phyloP scores from a whole-genome alignment of 768 basidiomycete species.

The Lactarius deliciosus region DNA sequence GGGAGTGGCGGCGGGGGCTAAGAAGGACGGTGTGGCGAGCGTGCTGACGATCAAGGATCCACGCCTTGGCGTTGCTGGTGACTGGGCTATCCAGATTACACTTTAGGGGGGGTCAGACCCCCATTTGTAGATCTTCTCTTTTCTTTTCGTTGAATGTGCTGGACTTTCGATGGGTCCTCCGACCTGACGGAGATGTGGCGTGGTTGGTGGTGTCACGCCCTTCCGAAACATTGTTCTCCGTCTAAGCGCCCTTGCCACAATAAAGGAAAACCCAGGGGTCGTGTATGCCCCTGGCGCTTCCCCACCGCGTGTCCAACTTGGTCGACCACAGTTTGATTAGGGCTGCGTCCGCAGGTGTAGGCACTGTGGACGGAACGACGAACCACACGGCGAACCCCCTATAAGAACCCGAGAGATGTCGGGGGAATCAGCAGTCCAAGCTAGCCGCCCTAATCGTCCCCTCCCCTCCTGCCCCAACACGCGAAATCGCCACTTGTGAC shows the following conservation, averaged over 20 bases:
- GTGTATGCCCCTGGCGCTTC: conserved; percentile 1
- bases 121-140: not conserved
- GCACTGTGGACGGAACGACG: conserved; percentile 18
- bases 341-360: conserved; percentile 22
- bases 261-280: conserved; percentile 12
- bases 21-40: conserved; percentile 65
- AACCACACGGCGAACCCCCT: conserved; percentile 18
- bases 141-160: not conserved
- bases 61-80: conserved; percentile 50
- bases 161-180: not conserved
- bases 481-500: not conserved
- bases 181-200: conserved; percentile 6
- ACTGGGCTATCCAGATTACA: conserved; percentile 59
- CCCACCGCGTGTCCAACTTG: conserved; percentile 16
- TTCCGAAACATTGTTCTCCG: not conserved
- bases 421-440: not conserved
- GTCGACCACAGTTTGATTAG: conserved; percentile 22
- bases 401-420: conserved; percentile 15
- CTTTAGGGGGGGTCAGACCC: conserved; percentile 23
- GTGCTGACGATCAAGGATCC: conserved; percentile 78
- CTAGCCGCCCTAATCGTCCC: not conserved
- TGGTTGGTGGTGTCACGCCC: not conserved
- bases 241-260: conserved; percentile 16
- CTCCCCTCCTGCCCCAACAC: not conserved
- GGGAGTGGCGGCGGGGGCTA: conserved; percentile 56